Percentiles rank a stretch among this genome's conserved stretches.
phyloP scores from a whole-genome alignment of 495 filamentous ascomycete genomes.

The Hyaloscypha hepaticicola region DNA sequence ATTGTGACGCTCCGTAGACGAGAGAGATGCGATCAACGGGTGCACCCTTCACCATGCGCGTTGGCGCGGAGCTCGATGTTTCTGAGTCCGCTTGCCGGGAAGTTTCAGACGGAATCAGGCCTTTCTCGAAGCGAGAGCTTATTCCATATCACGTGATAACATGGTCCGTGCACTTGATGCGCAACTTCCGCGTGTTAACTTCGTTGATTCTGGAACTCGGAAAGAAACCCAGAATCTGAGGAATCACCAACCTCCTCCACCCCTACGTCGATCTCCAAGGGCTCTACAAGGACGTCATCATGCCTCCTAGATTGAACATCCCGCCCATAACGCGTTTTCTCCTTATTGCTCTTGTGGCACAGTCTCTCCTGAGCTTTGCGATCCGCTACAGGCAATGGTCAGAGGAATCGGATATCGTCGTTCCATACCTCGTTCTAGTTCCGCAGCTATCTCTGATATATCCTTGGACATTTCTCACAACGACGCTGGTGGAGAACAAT shows the following conservation, averaged over 20 bases:
- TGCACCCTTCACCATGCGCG: background rate
- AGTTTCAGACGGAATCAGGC: too few relatives aligned
- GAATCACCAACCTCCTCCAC: background rate
- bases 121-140: background rate
- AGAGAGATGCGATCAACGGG: background rate
- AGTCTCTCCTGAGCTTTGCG: constrained; percentile 80
- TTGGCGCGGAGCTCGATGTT: background rate
- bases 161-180: background rate
- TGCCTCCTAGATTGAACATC: constrained; percentile 86
- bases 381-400: constrained; percentile 68
- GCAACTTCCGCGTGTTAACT: constrained; percentile 10
- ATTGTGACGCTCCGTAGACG: too few relatives aligned
- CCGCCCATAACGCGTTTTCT: constrained; percentile 85
- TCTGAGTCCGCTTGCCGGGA: too few relatives aligned
- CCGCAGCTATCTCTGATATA: constrained; percentile 80
- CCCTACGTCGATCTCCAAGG: background rate
- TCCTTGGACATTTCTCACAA: constrained; percentile 87
- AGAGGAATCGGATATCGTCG: constrained; percentile 51
- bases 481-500: constrained; percentile 91
- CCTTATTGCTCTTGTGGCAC: constrained; percentile 67
- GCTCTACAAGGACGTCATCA: constrained; percentile 35
- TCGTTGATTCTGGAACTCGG: background rate
- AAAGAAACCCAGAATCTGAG: background rate
- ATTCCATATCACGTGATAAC: background rate
- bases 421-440: constrained; percentile 83